Percentiles rank a stretch among this genome's conserved stretches.
These are phyloP conservation scores for Plasmodium malariae DNA, from an alignment of 169 alveolate species.

Conservation along the genomic window DNA sequence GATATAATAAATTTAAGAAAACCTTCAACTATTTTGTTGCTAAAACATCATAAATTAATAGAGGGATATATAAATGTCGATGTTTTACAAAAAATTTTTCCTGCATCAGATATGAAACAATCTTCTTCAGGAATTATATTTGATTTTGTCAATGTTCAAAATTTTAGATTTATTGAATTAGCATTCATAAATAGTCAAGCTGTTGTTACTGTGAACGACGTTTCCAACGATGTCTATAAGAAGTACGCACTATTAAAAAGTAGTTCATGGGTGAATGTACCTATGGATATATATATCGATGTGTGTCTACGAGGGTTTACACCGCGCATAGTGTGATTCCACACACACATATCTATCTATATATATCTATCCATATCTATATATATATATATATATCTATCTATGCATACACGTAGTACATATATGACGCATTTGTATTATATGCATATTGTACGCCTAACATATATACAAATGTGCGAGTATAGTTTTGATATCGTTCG, in stretches of 20 bases:
- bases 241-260: constrained; percentile 18
- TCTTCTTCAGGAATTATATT: constrained; percentile 59
- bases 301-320: no score
- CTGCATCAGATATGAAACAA: constrained; percentile 28
- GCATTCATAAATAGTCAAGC: constrained; percentile 26
- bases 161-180: constrained; percentile 46
- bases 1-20: constrained; percentile 20
- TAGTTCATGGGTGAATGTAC: not conserved
- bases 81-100: constrained; percentile 9
- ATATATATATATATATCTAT: not conserved
- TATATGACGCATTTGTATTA: not conserved
- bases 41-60: constrained; percentile 47
- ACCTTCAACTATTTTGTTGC: constrained; percentile 40
- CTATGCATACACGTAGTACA: not conserved
- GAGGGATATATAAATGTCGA: constrained; percentile 66
- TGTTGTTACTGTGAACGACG: constrained; percentile 10
- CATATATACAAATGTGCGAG: no score
- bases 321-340: no score
- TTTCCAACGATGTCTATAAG: not conserved
- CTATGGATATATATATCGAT: no score
- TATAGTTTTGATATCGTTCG: no score
- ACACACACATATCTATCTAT: not conserved
- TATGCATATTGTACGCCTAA: not conserved
- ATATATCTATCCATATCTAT: not conserved
- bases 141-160: constrained; percentile 42